Evolutionary conservation across 257 asterid genomes (phyloP).

Genomic region (Craterostigma plantagineum): DNA sequence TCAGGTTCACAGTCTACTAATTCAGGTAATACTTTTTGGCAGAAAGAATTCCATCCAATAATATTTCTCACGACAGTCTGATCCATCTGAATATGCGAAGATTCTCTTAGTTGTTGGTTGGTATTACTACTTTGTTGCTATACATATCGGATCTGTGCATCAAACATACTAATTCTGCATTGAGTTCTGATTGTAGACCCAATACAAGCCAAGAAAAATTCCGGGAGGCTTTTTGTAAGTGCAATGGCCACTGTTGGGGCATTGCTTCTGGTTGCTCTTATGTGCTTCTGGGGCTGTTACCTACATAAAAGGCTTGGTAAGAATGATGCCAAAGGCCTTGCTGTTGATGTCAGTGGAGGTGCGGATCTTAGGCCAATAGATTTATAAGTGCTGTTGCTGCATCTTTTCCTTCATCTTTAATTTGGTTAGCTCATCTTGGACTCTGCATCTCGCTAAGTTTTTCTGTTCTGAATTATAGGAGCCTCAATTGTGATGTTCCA

Average conservation of each 20-base stretch:
- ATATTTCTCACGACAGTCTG: no score
- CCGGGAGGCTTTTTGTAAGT: slow-evolving; percentile 73
- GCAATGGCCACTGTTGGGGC: slow-evolving; percentile 92
- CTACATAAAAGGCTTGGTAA: slow-evolving; percentile 73
- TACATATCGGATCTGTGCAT: not conserved
- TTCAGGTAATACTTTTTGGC: slow-evolving; percentile 27
- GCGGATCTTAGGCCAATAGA: not conserved
- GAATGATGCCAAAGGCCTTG: slow-evolving; percentile 52
- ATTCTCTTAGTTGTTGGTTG: no score
- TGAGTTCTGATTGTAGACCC: slow-evolving; percentile 21
- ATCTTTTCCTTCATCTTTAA: no score
- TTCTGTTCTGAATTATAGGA: slow-evolving; percentile 25
- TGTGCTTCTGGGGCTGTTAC: slow-evolving; percentile 95
- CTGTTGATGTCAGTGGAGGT: slow-evolving; percentile 81
- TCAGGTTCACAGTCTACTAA: slow-evolving; percentile 20
- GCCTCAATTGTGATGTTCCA: slow-evolving; percentile 91
- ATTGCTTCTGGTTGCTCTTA: slow-evolving; percentile 78
- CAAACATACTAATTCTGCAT: slow-evolving; percentile 2
- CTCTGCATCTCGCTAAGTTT: no score
- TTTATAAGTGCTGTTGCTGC: no score
- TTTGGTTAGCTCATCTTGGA: no score
- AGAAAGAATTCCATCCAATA: not conserved
- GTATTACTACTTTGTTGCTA: no score
- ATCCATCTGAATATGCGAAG: no score
- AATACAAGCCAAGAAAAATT: slow-evolving; percentile 49